These are phyloP conservation scores for Echium plantagineum DNA, from an alignment of 257 asterid species.

Conservation along the genomic window DNA sequence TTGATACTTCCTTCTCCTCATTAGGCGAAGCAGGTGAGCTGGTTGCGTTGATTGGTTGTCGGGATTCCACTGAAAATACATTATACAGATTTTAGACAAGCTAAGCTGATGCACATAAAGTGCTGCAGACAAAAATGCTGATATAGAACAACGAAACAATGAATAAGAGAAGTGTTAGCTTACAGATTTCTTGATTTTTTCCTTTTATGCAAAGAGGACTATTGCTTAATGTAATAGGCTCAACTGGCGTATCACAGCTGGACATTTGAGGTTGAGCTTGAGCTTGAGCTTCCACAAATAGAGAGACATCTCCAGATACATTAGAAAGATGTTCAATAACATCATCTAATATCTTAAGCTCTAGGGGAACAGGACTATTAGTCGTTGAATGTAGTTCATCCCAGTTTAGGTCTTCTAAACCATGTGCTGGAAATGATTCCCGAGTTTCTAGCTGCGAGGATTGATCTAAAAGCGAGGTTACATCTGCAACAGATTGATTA, in stretches of 20 bases:
- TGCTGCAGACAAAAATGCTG: not conserved
- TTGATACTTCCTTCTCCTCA: conserved; percentile 14
- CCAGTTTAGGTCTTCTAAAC: conserved; percentile 30
- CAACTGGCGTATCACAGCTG: conserved; percentile 37
- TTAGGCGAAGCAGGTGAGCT: conserved; percentile 1
- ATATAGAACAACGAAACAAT: not conserved
- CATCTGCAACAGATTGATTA: conserved; percentile 17
- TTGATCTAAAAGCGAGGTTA: conserved; percentile 26
- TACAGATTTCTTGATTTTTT: conserved; percentile 26
- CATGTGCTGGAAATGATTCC: conserved; percentile 15
- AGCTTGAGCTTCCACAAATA: conserved; percentile 16
- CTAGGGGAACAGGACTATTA: conserved; percentile 17
- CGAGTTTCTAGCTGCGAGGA: conserved; percentile 20
- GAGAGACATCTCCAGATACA: conserved; percentile 7
- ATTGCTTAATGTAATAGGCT: conserved; percentile 31
- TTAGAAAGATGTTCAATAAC: conserved; percentile 11
- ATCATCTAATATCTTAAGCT: conserved; percentile 27
- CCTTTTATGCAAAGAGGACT: conserved; percentile 24
- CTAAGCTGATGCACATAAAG: conserved; percentile 4
- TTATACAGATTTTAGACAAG: not conserved
- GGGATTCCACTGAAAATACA: not conserved
- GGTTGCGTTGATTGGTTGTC: not conserved
- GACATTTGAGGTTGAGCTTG: conserved; percentile 31
- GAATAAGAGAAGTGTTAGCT: conserved; percentile 14
- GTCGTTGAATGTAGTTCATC: conserved; percentile 19